Conservation (phyloP, 176 grass and related monocot species). For the Dendrocalamus sinicus region DNA sequence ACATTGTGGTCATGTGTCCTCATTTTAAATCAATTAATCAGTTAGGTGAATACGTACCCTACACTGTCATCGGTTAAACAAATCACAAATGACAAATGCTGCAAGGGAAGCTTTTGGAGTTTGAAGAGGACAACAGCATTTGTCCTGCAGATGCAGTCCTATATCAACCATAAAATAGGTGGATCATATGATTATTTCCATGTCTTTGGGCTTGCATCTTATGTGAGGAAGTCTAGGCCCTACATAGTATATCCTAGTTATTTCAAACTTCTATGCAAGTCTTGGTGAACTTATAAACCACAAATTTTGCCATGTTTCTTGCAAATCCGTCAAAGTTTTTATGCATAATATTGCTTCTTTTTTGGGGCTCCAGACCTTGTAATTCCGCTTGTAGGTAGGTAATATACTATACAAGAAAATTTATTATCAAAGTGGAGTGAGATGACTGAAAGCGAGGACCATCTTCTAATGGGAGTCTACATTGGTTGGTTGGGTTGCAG, state of each 20-base stretch:
- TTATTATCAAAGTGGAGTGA: not conserved
- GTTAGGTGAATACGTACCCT: not conserved
- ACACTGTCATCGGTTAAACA: not conserved
- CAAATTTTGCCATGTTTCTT: not conserved
- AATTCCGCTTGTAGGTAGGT: not conserved
- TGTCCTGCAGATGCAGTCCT: not conserved
- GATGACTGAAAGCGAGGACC: not conserved
- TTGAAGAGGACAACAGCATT: not conserved
- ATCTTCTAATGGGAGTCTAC: not conserved
- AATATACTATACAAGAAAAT: constrained; percentile 1
- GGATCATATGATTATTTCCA: not conserved
- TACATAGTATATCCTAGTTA: not conserved
- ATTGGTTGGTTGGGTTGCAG: not conserved
- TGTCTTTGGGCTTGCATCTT: not conserved
- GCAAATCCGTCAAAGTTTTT: not conserved
- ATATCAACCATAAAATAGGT: not conserved
- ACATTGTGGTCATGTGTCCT: not conserved
- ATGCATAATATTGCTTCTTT: not conserved
- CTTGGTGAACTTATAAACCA: not conserved
- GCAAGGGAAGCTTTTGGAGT: not conserved
- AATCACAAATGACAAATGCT: not conserved
- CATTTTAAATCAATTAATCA: constrained; percentile 14
- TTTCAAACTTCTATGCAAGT: not conserved
- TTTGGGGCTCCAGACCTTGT: not conserved
- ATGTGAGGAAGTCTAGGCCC: not conserved